Evolutionary conservation across 331 rosid species (phyloP), one percentile per base, ranked within the genome.

Genomic region (Quercus phellos): DNA sequence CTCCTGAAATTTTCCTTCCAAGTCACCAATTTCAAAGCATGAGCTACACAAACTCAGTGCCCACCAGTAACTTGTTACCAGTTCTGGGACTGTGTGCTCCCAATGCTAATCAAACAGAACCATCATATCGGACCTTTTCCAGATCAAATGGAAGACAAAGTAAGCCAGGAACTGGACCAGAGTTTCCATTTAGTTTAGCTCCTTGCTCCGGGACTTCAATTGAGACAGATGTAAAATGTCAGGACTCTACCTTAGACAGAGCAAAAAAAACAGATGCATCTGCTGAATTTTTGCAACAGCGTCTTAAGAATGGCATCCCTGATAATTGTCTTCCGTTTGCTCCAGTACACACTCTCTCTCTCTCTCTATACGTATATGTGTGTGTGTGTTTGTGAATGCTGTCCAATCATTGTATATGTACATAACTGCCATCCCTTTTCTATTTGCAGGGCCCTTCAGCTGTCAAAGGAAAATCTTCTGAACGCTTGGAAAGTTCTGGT

Each of bases 61-160:
- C 84, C 59, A 29, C 88, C 60, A 85, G 77, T 77, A 85, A 91
- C 84, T 80, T 95, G 73, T 87, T 91, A 60, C 99, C 99, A 14
- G 97, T 93, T 81, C 86, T 95, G 30, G 99, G 99, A 80, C 97
- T 95, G 0, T 90, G 94, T 89, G 99, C 98, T 82, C 96, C 98
- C 68, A 89, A 87, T 88, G 90, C 92, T 73, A 89, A 82, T 81
- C 93, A 89, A 77, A 64, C 81, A 16, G 97, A 90, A 68, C 79
- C 94, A 21, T 81, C 90, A 42, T 90, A 87, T 76, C 82, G 84
- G 77, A 92, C 83, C 70, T 67, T 79, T 80, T 87, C 97, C 1
- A 91, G 90, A 81, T 84, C 90, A 59, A 89, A 89, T 75, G 88
- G 93, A 75, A 91, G 91, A 76, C 89, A 86, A 55, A 86, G 76